Evolutionary conservation across 1,139 yeast species (phyloP).

Genomic region (Geotrichum europaeum): DNA sequence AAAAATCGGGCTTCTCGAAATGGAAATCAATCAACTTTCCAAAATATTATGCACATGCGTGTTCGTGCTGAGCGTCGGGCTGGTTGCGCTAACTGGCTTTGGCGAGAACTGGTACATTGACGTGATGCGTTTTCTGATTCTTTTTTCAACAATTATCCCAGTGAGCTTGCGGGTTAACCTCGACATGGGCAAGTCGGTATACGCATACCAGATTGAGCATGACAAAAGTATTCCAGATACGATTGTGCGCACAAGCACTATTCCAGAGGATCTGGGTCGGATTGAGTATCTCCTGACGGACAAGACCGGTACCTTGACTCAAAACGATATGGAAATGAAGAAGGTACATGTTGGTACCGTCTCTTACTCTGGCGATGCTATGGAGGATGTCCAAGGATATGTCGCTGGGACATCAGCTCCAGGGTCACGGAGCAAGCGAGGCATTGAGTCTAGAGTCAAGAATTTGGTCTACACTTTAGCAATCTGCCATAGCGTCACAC

Average conservation of each 20-base stretch:
- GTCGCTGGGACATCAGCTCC: conserved; percentile 37
- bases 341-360: conserved; percentile 89
- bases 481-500: conserved; percentile 93
- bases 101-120: conserved; percentile 80
- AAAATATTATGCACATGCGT: conserved; percentile 86
- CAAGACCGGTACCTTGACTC: conserved; percentile 96
- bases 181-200: conserved; percentile 92
- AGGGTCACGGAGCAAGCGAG: conserved; percentile 46
- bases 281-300: conserved; percentile 89
- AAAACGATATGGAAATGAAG: conserved; percentile 95
- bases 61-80: conserved; percentile 63
- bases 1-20: conserved; percentile 81
- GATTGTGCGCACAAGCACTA: conserved; percentile 91
- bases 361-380: conserved; percentile 84
- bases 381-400: conserved; percentile 79
- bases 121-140: conserved; percentile 78
- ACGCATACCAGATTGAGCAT: conserved; percentile 90
- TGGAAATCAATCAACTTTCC: conserved; percentile 83
- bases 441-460: conserved; percentile 66
- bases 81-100: conserved; percentile 78
- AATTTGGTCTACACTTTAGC: conserved; percentile 80
- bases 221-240: conserved; percentile 78
- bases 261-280: conserved; percentile 96
- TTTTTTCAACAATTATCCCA: conserved; percentile 93
- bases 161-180: conserved; percentile 90